Percentiles rank a stretch among this genome's conserved stretches.
Conservation (phyloP, 148 eudicot species). For the Oxyria digyna region DNA sequence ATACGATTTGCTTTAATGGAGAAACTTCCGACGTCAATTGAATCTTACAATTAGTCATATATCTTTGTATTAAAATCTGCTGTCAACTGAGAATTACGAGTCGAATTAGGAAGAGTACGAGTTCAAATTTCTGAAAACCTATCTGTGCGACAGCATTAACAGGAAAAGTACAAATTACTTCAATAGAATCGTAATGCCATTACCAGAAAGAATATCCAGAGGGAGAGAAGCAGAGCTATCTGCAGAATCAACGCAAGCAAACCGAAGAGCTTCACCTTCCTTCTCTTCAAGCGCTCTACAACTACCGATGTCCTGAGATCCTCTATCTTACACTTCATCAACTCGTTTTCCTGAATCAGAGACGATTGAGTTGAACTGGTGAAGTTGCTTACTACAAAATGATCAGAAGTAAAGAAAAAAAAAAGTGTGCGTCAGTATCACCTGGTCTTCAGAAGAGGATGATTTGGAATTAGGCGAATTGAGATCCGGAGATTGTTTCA, state of each 20-base stretch:
- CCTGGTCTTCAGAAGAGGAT: not conserved
- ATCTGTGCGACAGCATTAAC: not conserved
- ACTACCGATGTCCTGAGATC: not conserved
- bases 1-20: not conserved
- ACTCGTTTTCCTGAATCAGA: not conserved
- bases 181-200: not conserved
- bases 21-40: no score
- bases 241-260: not conserved
- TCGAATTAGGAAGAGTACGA: not conserved
- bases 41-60: not conserved
- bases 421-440: not conserved
- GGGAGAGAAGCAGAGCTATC: not conserved
- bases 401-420: not conserved
- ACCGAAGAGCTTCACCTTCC: not conserved
- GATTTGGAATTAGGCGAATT: not conserved
- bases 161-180: not conserved
- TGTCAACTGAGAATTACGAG: not conserved
- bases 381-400: not conserved
- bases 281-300: not conserved
- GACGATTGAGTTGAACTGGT: not conserved
- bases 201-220: not conserved
- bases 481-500: not conserved
- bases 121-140: not conserved
- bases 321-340: not conserved
- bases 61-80: not conserved